Evolutionary conservation across 1,284 basidiomycete species (phyloP), one percentile per base, ranked within the genome.

Genomic region (Meripilus lineatus): DNA sequence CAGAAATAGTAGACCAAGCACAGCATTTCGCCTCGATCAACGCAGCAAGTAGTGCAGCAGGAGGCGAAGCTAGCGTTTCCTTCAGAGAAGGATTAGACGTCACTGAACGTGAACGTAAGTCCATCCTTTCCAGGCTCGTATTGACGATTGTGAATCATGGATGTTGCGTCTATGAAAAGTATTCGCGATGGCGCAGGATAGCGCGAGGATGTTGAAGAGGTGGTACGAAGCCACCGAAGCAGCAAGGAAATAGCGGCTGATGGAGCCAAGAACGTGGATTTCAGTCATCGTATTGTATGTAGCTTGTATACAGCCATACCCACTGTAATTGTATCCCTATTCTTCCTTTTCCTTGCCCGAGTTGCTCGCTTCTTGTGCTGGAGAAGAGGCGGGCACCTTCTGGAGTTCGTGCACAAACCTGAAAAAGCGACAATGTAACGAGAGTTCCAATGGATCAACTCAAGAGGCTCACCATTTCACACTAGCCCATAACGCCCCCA

Each of bases 41-140:
- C 13, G 71, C 75, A 18, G 70, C 73, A 32, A 79, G 79, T 42
- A 72, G 71, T 26, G 69, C 73, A 32, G 64, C 67, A n/a, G 70
- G 73, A 10, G 75, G 75, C 18, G 80, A 84, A 48, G 57, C 67
- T 0, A 79, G 88, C 8, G 85, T 88, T 51, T 69, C 75, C 8
- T 94, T 95, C 58, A 73, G 89, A 53, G 90, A 94, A 60, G 92
- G 92, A 1, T 75, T 95, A 52, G 92, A 95, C 49, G 81, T 77
- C 7, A 89, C 88, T 13, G 91, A 95, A 64, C 74, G 92, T 49
- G 89, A 93, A 69, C 53, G 91, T 93, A 59, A 71, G 84, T 73
- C 14, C 26, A n/a, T 45, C 17, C 7, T 44, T 26, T 14, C 17
- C 33, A 21, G 3, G 14, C 42, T n/a, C 17, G 39, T 15, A 32